Evolutionary conservation across 306 rosid species (phyloP).

Genomic region (Vicia sativa): DNA sequence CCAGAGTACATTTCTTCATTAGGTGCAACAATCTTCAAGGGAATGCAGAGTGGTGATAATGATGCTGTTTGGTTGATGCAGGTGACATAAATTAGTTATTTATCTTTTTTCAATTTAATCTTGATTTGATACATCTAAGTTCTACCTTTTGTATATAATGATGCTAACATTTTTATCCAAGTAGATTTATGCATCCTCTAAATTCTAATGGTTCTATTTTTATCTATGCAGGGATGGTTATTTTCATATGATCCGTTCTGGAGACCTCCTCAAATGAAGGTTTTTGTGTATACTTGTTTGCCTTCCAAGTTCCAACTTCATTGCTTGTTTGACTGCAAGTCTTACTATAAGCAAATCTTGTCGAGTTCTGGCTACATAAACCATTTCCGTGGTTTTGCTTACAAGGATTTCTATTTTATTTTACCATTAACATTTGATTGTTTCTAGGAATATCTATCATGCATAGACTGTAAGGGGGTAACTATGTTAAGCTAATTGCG

Average conservation of each 20-base stretch:
- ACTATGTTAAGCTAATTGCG: too few species aligned
- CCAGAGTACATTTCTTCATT: slow-evolving; percentile 83
- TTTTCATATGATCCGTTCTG: slow-evolving; percentile 91
- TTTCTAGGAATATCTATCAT: slow-evolving; percentile 14
- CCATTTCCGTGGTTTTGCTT: slow-evolving; percentile 14
- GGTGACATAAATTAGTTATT: slow-evolving; percentile 46
- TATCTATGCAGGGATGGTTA: slow-evolving; percentile 71
- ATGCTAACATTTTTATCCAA: slow-evolving; percentile 19
- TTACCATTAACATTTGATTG: slow-evolving; percentile 23
- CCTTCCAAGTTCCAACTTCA: slow-evolving; percentile 14
- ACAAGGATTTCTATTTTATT: slow-evolving; percentile 16
- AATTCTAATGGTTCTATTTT: slow-evolving; percentile 18
- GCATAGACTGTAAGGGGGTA: slow-evolving; percentile 28
- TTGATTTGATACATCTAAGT: slow-evolving; percentile 26
- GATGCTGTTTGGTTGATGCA: slow-evolving; percentile 95
- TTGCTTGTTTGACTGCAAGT: slow-evolving; percentile 6
- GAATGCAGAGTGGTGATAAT: slow-evolving; percentile 81
- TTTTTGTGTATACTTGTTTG: slow-evolving; percentile 25
- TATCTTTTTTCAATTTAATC: background rate
- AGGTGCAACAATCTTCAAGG: slow-evolving; percentile 76
- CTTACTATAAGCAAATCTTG: slow-evolving; percentile 26
- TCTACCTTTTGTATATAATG: slow-evolving; percentile 26
- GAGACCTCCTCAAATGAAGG: slow-evolving; percentile 99
- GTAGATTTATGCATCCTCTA: slow-evolving; percentile 30
- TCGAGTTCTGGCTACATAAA: slow-evolving; percentile 18